phyloP scores from a whole-genome alignment of 306 rosid species.

The Fagus sylvatica region DNA sequence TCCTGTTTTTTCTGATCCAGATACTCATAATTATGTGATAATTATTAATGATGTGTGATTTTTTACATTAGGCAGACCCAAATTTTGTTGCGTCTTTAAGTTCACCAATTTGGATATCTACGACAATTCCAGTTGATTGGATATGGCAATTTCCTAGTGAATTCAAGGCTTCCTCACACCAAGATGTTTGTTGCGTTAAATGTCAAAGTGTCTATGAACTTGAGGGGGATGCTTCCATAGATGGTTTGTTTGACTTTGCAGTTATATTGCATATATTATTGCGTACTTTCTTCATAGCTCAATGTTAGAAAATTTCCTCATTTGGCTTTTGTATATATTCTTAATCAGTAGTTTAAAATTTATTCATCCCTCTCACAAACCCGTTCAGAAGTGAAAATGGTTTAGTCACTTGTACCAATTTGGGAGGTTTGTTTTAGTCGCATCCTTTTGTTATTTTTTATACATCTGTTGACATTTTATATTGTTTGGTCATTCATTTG shows the following conservation, averaged over 20 bases:
- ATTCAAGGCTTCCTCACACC: constrained; percentile 38
- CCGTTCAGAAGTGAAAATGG: constrained; percentile 66
- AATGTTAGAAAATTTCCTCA: constrained; percentile 9
- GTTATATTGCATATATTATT: background rate
- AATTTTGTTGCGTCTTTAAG: constrained; percentile 37
- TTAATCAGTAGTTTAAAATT: constrained; percentile 66
- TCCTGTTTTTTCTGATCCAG: constrained; percentile 8
- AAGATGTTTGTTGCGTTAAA: constrained; percentile 38
- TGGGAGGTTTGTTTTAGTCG: constrained; percentile 49
- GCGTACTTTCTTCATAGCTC: background rate
- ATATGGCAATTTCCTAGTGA: constrained; percentile 52
- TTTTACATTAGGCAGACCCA: constrained; percentile 62
- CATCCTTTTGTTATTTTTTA: constrained; percentile 16
- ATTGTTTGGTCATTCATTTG: constrained; percentile 20
- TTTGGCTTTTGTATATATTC: constrained; percentile 60
- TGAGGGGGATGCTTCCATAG: constrained; percentile 79
- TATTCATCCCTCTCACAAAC: constrained; percentile 89
- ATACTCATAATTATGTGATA: constrained; percentile 22
- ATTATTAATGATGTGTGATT: constrained; percentile 22
- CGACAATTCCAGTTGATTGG: constrained; percentile 65
- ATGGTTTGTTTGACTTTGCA: constrained; percentile 59
- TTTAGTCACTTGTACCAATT: no score
- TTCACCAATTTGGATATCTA: constrained; percentile 62
- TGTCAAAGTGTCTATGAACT: constrained; percentile 85
- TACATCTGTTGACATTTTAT: constrained; percentile 12